These are phyloP conservation scores for Orbilia javanica DNA, from an alignment of 2,329 filamentous ascomycete genomes.

Conservation along the genomic window DNA sequence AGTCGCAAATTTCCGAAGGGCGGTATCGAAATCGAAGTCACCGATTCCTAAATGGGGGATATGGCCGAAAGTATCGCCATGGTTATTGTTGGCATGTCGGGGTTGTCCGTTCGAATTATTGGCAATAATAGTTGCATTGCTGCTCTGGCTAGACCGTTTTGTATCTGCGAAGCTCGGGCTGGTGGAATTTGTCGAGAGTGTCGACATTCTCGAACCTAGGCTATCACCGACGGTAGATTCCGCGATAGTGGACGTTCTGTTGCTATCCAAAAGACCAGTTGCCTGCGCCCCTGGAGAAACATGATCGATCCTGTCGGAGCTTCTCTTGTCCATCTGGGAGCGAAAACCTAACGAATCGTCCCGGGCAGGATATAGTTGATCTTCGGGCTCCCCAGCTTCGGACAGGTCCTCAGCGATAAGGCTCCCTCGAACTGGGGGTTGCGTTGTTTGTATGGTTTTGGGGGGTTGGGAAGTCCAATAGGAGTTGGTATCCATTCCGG, in stretches of 20 bases:
- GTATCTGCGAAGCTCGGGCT: conserved; percentile 56
- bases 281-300: conserved; percentile 4
- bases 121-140: conserved; percentile 52
- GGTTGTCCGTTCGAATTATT: conserved; percentile 35
- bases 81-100: conserved; percentile 15
- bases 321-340: conserved; percentile 37
- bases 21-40: conserved; percentile 93
- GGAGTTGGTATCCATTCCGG: conserved; percentile 76
- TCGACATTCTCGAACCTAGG: conserved; percentile 46
- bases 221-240: conserved; percentile 22
- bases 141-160: conserved; percentile 51
- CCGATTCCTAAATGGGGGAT: conserved; percentile 66
- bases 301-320: conserved; percentile 44
- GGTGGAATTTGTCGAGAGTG: conserved; percentile 49
- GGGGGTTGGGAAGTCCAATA: conserved; percentile 70
- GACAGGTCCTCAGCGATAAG: conserved; percentile 62
- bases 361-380: conserved; percentile 59
- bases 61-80: conserved; percentile 63
- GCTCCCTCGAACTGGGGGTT: conserved; percentile 62
- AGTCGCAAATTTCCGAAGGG: conserved; percentile 92
- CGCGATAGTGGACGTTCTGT: conserved; percentile 25
- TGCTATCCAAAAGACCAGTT: conserved; percentile 20
- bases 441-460: conserved; percentile 65
- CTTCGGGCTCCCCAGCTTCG: conserved; percentile 62
- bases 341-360: conserved; percentile 52